Percentiles rank a stretch among this genome's conserved stretches.
phyloP scores from a whole-genome alignment of 139 green algal species.

The Spirogloea muscicola region DNA sequence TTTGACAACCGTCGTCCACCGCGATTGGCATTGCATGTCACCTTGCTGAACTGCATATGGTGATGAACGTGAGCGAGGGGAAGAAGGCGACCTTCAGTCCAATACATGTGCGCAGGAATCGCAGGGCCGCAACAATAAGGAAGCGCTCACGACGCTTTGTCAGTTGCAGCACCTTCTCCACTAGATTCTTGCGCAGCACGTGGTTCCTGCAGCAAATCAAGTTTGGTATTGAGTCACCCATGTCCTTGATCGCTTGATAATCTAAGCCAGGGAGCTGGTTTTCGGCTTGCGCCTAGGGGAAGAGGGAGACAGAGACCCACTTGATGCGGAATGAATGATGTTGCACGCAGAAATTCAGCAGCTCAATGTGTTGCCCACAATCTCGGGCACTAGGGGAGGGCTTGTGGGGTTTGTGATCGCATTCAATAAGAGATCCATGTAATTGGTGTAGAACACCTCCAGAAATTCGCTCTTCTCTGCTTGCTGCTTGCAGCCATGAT shows the following conservation, averaged over 20 bases:
- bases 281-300: neutral
- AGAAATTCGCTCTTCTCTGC: conserved; percentile 85
- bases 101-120: conserved; percentile 88
- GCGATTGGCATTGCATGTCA: too few relatives aligned
- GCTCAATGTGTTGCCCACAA: conserved; percentile 75
- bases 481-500: too few relatives aligned
- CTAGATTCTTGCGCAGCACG: conserved; percentile 62
- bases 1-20: too few relatives aligned
- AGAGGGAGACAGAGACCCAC: too few relatives aligned
- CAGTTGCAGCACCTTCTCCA: conserved; percentile 87
- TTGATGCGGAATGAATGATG: conserved; percentile 82
- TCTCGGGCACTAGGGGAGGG: conserved; percentile 33
- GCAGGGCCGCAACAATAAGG: conserved; percentile 79
- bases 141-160: conserved; percentile 73
- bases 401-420: neutral
- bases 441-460: conserved; percentile 90
- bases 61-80: neutral
- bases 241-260: neutral
- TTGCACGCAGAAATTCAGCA: conserved; percentile 92
- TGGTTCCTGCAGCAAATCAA: conserved; percentile 62
- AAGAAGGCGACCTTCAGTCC: conserved; percentile 58
- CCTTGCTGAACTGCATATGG: neutral
- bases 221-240: neutral
- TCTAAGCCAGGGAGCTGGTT: neutral
- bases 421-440: conserved; percentile 65